Base-by-base conservation (phyloP, 1,284 basidiomycete genomes). In the Puccinia triticina region DNA sequence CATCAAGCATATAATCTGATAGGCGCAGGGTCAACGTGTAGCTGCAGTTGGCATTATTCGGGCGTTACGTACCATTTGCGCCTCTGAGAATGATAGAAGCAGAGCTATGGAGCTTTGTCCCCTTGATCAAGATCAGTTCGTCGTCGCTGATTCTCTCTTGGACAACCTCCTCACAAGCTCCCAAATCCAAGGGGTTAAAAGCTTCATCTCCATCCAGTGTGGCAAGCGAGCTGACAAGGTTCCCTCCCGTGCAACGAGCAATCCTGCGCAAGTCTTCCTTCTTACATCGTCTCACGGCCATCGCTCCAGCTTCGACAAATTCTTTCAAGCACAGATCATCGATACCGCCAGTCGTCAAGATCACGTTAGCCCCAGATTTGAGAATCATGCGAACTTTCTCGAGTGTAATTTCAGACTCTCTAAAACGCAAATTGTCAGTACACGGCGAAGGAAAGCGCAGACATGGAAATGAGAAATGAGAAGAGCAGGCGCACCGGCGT, bases 71-170 rank as follows among this genome's bases (percentile, higher is more conserved):
- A 86, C 86, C 85, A 88, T 99, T 99, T 57, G 97, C 97, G 82
- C 97, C 97, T 83, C 97, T 91, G 83, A 99, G 89, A 83, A 99
- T 91, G 86, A 99, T 93, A 57, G 96, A 98, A 34, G 93, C 90
- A 29, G 95, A 96, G 89, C 89, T 96, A 87, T 98, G 96, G 50
- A 95, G 92, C 89, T 97, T 99, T 80, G 96, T 98, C 7, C 97
- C 97, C 89, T 97, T 98, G 88, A 99, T 90, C 83, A 99, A 89
- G 87, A 99, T 99, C 71, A 98, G 90, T 87, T 99, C 97, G 88
- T 99, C 97, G 86, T 99, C 97, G n/a, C 94, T 93, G 87, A 99
- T 94, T 83, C 96, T 91, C 89, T 98, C 96, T 87, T 99, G 97
- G 5, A 94, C 90, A 81, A 99, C 97, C 88, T 99, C 96, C 16